Evolutionary conservation across 495 filamentous ascomycete genomes (phyloP).

Genomic region (Hypoxylon crocopeplum): DNA sequence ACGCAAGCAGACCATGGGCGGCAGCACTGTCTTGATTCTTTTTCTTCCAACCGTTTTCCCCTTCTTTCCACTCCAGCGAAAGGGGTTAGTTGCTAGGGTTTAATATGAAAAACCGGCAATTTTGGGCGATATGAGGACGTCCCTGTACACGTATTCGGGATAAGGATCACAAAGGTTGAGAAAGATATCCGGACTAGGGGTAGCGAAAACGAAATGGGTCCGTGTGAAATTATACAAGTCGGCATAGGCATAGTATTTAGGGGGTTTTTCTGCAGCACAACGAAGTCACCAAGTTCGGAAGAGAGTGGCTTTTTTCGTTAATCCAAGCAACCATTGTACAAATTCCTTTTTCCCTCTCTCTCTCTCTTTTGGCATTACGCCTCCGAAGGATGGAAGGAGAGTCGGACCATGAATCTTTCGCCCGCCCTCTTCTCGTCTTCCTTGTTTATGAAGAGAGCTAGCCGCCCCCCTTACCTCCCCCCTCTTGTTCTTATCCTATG

Average conservation of each 20-base stretch:
- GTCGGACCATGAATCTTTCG: neutral
- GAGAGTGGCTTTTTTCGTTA: constrained; percentile 12
- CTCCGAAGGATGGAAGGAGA: too few relatives aligned
- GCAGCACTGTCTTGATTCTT: constrained; percentile 23
- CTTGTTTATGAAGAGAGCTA: too few relatives aligned
- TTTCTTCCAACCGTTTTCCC: constrained; percentile 1
- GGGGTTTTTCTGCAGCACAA: too few relatives aligned
- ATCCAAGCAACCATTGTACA: constrained; percentile 33
- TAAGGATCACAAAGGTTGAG: constrained; percentile 4
- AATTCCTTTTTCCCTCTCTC: constrained; percentile 3
- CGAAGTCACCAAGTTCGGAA: too few relatives aligned
- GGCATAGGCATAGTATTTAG: too few relatives aligned
- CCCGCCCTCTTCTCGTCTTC: neutral
- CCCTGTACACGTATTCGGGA: constrained; percentile 46
- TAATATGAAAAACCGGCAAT: constrained; percentile 29
- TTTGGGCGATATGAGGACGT: constrained; percentile 21
- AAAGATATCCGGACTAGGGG: constrained; percentile 11
- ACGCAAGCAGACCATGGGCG: constrained; percentile 28
- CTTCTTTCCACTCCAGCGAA: constrained; percentile 9
- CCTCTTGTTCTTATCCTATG: too few relatives aligned
- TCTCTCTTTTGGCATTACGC: constrained; percentile 17
- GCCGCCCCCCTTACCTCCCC: too few relatives aligned
- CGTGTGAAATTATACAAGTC: constrained; percentile 23
- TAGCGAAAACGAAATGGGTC: constrained; percentile 1
- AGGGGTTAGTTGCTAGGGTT: constrained; percentile 2